Evolutionary conservation across 352 stramenopile species (phyloP), one percentile per base, ranked within the genome.

Genomic region (Phytophthora sp.): DNA sequence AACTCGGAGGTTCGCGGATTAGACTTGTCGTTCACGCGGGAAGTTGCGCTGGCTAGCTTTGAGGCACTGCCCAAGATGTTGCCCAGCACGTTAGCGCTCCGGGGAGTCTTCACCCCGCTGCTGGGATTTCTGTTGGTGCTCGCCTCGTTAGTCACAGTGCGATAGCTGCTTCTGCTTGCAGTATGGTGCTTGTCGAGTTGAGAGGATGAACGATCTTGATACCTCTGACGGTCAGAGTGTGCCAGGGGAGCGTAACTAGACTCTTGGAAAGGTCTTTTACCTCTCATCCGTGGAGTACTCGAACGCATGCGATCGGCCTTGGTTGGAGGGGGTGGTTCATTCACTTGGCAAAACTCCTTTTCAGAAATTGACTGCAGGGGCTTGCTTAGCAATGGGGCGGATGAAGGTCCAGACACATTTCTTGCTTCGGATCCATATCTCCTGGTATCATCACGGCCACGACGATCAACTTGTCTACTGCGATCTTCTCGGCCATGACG

Each of bases 61-160:
- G 78, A 88, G 10, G 82, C 77, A 28, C 78, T 91, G 2, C 80
- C 82, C 5, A 94, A 66, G 30, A 94, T 94, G 50, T 67, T 89
- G 28, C 62, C 62, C 27, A 94, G 49, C 17, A 94, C 61, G 10
- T 78, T 72, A 1, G 69, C 56, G 17, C 63, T 74, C 17, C 62
- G 62, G 21, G 54, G 49, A 30, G 56, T 50, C 13, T 42, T 57
- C 0, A 46, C 21, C 11, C 17, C 31, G 31, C 41, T 70, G 46
- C 38, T 46, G 30, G 37, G 46, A 5, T 43, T 65, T 54, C 37
- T 61, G 15, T 15, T 38, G 10, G 41, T 44, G 5, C 31, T 69
- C 4, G 48, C 35, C 39, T 74, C 46, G 26, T 60, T 53, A 31
- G 52, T 42, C 48, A 59, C 32, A 21, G 62, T 30, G 18, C 50